Base-by-base conservation (phyloP, 2,329 filamentous ascomycete species). In the Venturia asperata region DNA sequence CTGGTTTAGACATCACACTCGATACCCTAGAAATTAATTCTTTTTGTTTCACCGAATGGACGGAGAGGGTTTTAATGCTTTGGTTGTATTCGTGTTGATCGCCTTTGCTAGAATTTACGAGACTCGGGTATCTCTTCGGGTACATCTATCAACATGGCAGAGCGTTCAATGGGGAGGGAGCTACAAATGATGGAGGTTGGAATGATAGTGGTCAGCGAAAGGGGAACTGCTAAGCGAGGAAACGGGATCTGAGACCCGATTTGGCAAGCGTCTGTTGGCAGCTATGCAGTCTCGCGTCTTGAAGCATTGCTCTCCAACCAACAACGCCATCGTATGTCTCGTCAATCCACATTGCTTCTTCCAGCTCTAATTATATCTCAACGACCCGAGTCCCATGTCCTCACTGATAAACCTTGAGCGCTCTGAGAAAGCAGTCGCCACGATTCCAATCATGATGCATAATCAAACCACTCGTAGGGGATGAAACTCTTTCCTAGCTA, bases 1-100 rank as follows among this genome's bases (percentile, higher is more conserved):
- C 30, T 34, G 30, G 30, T 41, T 41, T 41, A 41, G 39, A 41
- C 9, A 24, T n/a, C 19, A 10, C 21, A 4, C 47, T 52, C 47
- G 47, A 52, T 52, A 52, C 47, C 47, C 47, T 52, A 52, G 47
- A 52, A 52, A 52, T 52, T 3, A 52, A 52, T 27, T 52, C 39
- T 27, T 10, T 15, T 5, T 49, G 21, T 27, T 49, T 49, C 11
- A 9, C 2, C 21, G 7, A 43, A 43, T 45, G 42, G 13, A 2
- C 39, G 39, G 9, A 41, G 3, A 3, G 30, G 30, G 30, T 15
- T 41, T 10, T 2, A 15, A 41, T 41, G 39, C 4, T 41, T 15
- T 41, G 39, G 10, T 41, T 41, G 39, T 41, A 9, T 9, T 41
- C 11, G 39, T 41, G 30, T 6, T 6, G 30, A 3, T 34, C 6